Evolutionary conservation across 2,329 filamentous ascomycete species (phyloP).

Genomic region (Penicillium sp.): DNA sequence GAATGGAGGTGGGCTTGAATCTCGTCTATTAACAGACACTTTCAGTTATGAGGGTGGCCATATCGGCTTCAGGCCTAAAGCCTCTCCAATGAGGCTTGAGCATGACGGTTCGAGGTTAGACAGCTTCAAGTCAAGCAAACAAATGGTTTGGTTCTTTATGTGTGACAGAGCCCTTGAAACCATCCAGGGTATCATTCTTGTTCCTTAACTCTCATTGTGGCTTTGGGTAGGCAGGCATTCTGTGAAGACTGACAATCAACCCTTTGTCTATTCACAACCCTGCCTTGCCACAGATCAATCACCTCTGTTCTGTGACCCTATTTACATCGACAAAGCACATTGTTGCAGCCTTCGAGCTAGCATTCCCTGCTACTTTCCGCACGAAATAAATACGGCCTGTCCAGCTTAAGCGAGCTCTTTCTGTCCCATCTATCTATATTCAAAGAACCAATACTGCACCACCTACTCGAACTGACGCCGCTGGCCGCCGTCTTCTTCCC

Average conservation of each 20-base stretch:
- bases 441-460: slow-evolving; percentile 1
- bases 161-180: slow-evolving; percentile 10
- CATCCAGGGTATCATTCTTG: slow-evolving; percentile 2
- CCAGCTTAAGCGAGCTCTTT: background rate
- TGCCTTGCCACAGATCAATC: background rate
- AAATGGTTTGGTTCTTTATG: slow-evolving; percentile 12
- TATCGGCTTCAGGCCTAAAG: slow-evolving; percentile 4
- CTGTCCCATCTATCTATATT: background rate
- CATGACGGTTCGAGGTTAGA: slow-evolving; percentile 1
- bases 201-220: background rate
- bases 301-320: background rate
- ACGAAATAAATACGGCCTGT: slow-evolving; percentile 1
- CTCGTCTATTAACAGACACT: slow-evolving; percentile 9
- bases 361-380: background rate
- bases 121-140: background rate
- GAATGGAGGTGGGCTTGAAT: slow-evolving; percentile 3
- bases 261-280: slow-evolving; percentile 4
- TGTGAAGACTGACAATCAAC: background rate
- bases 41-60: slow-evolving; percentile 14
- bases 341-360: slow-evolving; percentile 1
- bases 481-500: slow-evolving; percentile 7
- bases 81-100: slow-evolving; percentile 18
- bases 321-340: slow-evolving; percentile 7
- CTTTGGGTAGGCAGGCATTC: background rate
- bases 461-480: slow-evolving; percentile 5